phyloP scores from a whole-genome alignment of 2,329 filamentous ascomycete genomes.

The Cladophialophora psammophila region DNA sequence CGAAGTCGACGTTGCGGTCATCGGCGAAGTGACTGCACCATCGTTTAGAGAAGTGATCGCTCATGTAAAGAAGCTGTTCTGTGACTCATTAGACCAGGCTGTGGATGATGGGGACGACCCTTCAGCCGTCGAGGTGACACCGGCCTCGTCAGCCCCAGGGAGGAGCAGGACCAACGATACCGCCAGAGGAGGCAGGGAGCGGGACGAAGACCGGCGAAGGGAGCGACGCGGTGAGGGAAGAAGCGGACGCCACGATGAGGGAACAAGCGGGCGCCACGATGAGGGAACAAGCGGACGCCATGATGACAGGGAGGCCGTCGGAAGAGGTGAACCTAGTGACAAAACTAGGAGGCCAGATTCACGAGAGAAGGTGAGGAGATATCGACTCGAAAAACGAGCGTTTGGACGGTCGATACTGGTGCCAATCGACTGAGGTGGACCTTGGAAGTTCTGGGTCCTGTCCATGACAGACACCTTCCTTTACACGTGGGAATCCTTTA shows the following conservation, averaged over 20 bases:
- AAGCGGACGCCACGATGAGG: too few relatives aligned
- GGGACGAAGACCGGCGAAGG: not conserved
- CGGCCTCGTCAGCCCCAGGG: not conserved
- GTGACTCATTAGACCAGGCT: conserved; percentile 1
- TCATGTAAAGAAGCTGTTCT: conserved; percentile 6
- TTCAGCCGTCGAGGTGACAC: not conserved
- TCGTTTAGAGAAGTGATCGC: conserved; percentile 4
- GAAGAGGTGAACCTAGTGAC: not conserved
- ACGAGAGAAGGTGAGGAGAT: not conserved
- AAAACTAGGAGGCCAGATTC: not conserved
- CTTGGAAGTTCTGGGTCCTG: not conserved
- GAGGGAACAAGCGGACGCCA: not conserved
- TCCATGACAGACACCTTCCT: not conserved
- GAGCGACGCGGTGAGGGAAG: not conserved
- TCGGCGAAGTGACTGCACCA: conserved; percentile 1
- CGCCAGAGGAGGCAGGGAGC: not conserved
- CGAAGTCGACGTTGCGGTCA: conserved; percentile 1
- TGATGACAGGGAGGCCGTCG: not conserved
- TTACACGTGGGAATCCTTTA: not conserved
- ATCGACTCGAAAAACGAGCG: not conserved
- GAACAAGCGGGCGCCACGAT: too few relatives aligned
- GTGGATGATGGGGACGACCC: not conserved
- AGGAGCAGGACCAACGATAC: not conserved
- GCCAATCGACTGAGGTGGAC: not conserved
- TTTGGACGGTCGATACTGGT: not conserved